These are phyloP conservation scores for Geotrichum klebahnii DNA, from an alignment of 1,139 yeast genomes.

Conservation along the genomic window DNA sequence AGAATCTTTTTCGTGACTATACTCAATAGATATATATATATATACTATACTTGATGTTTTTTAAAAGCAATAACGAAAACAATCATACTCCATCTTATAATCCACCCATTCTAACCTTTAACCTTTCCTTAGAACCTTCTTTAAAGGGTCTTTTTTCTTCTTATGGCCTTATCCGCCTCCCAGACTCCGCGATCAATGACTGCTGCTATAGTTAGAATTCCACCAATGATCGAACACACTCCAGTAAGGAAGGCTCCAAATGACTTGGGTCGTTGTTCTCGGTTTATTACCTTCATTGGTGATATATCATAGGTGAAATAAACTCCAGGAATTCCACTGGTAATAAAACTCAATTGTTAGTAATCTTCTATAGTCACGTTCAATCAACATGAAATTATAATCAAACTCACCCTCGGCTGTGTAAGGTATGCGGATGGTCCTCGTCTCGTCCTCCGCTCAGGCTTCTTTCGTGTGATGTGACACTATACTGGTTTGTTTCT, in stretches of 20 bases:
- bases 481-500: conserved; percentile 91
- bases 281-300: conserved; percentile 85
- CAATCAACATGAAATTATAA: neutral
- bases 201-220: conserved; percentile 88
- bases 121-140: too few relatives aligned
- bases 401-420: conserved; percentile 53
- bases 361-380: neutral
- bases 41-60: too few relatives aligned
- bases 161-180: conserved; percentile 78
- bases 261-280: conserved; percentile 70
- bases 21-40: too few relatives aligned
- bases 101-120: too few relatives aligned
- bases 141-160: conserved; percentile 55
- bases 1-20: too few relatives aligned
- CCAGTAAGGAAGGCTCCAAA: conserved; percentile 86
- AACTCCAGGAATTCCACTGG: conserved; percentile 75
- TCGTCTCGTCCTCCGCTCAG: conserved; percentile 80
- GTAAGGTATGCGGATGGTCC: conserved; percentile 84
- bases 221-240: conserved; percentile 85
- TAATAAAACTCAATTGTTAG: too few relatives aligned
- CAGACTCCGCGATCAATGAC: conserved; percentile 81
- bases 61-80: too few relatives aligned
- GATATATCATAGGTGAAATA: conserved; percentile 86
- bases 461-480: conserved; percentile 86
- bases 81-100: too few relatives aligned